Conservation (phyloP, 345 rosid genomes). For the Eutrema yunnanense region DNA sequence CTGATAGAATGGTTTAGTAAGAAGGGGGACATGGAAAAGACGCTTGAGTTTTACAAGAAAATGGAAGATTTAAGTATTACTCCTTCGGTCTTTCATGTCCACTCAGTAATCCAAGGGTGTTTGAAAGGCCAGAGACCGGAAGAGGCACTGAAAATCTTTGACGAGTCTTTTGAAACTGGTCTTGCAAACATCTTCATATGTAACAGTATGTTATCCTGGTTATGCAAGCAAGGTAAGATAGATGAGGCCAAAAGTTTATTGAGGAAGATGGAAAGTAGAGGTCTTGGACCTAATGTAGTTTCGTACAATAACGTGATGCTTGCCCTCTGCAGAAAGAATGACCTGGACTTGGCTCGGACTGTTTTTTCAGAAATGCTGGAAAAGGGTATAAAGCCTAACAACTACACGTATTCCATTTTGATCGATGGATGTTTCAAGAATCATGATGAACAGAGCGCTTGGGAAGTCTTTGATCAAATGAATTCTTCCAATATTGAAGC, state of each 20-base stretch:
- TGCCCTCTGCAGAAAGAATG: slow-evolving; percentile 41
- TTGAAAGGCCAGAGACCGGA: slow-evolving; percentile 35
- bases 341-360: slow-evolving; percentile 42
- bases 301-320: slow-evolving; percentile 65
- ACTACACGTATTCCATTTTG: slow-evolving; percentile 50
- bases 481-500: slow-evolving; percentile 38
- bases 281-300: slow-evolving; percentile 39
- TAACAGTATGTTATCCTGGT: slow-evolving; percentile 49
- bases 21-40: slow-evolving; percentile 50
- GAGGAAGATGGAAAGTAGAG: slow-evolving; percentile 49
- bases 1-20: slow-evolving; percentile 61
- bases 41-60: slow-evolving; percentile 48
- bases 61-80: slow-evolving; percentile 49
- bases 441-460: slow-evolving; percentile 39
- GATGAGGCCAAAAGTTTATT: slow-evolving; percentile 51
- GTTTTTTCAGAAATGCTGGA: slow-evolving; percentile 44
- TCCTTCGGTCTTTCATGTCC: slow-evolving; percentile 44
- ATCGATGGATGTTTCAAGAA: slow-evolving; percentile 61
- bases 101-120: slow-evolving; percentile 50
- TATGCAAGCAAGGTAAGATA: slow-evolving; percentile 45
- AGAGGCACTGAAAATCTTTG: slow-evolving; percentile 47
- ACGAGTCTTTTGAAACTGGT: slow-evolving; percentile 49
- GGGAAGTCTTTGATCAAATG: slow-evolving; percentile 52
- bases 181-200: slow-evolving; percentile 50
- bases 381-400: slow-evolving; percentile 52